A percentile compares a stretch with the other conserved stretches of the same genome.
Evolutionary conservation across 345 rosid species (phyloP).

Genomic region (Erysimum cheiranthoides): DNA sequence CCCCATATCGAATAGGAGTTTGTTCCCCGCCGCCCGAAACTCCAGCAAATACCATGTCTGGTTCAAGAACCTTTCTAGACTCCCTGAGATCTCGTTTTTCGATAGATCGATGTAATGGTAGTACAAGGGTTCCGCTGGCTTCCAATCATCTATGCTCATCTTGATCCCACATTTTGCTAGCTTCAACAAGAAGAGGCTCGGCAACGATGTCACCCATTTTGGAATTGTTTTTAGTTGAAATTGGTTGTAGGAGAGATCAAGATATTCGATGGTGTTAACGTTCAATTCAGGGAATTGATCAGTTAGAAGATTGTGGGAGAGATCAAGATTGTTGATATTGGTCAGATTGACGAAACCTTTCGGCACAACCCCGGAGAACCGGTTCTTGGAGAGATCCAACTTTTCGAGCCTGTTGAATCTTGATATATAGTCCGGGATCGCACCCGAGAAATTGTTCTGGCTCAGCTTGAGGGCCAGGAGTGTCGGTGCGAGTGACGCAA

Average conservation of each 20-base stretch:
- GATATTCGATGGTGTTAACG: constrained; percentile 71
- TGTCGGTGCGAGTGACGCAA: constrained; percentile 53
- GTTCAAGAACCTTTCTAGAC: constrained; percentile 56
- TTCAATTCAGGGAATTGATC: constrained; percentile 70
- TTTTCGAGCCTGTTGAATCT: constrained; percentile 65
- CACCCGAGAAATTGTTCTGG: constrained; percentile 58
- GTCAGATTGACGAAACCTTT: constrained; percentile 63
- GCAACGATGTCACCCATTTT: constrained; percentile 71
- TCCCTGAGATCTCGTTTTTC: constrained; percentile 65
- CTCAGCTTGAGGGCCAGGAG: constrained; percentile 56
- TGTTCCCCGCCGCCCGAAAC: constrained; percentile 58
- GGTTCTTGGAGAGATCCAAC: constrained; percentile 63
- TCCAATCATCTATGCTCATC: constrained; percentile 57
- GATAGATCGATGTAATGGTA: constrained; percentile 73
- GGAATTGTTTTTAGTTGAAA: constrained; percentile 68
- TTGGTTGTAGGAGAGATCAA: constrained; percentile 67
- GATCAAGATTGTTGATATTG: constrained; percentile 70
- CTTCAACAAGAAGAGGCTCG: constrained; percentile 66
- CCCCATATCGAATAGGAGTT: constrained; percentile 60
- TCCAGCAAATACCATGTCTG: constrained; percentile 59
- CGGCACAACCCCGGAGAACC: constrained; percentile 57
- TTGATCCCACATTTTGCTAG: constrained; percentile 73
- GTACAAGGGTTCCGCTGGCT: constrained; percentile 64
- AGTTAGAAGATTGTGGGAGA: constrained; percentile 60
- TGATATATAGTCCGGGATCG: constrained; percentile 62